Base-by-base conservation (phyloP, 208 protist genomes). In the Zelonia costaricensis region DNA sequence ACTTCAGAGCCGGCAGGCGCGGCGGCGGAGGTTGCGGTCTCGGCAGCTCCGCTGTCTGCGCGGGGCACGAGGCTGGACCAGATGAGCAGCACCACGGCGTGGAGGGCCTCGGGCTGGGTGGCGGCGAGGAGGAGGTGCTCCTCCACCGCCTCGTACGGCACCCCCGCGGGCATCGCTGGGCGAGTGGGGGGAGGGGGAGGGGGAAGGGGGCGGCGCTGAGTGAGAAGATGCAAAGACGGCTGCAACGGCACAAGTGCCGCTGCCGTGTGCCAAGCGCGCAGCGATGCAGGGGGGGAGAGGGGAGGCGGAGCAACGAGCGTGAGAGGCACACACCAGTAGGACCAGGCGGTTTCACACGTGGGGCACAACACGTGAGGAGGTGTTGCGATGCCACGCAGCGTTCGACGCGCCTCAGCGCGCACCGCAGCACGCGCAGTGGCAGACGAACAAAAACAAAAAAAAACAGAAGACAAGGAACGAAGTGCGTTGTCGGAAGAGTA, bases 61-160 rank as follows among this genome's bases (percentile, higher is more conserved):
- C 33, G 33, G 7, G 33, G 47, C 0, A 66, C 51, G 25, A 73
- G 36, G 15, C 66, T 73, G 0, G 43, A 62, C 57, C 66, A 73
- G 31, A 73, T 31, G 25, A 55, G 44, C 2, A 27, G 43, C 38
- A 73, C 66, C 30, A 73, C 66, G 27, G n/a, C 16, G 44, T 61
- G 45, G 5, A 73, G 66, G 1, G 30, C 57, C 36, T 65, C 66
- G 3, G 66, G 66, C 31, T 35, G 28, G 23, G 35, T 35, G 8
- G 66, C 9, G 0, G 58, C 66, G 30, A 62, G 23, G 16, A 64
- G 58, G 30, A 73, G 66, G 0, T 28, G 58, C 9, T 27, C 28
- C 58, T 73, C 66, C 0, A 73, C 25, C 13, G 56, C 20, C 15
- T 28, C 45, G 33, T 49, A 33, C 3, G 58, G 27, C 9, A 73